These are phyloP conservation scores for Arctium lappa DNA, from an alignment of 129 eudicot species.

Conservation along the genomic window DNA sequence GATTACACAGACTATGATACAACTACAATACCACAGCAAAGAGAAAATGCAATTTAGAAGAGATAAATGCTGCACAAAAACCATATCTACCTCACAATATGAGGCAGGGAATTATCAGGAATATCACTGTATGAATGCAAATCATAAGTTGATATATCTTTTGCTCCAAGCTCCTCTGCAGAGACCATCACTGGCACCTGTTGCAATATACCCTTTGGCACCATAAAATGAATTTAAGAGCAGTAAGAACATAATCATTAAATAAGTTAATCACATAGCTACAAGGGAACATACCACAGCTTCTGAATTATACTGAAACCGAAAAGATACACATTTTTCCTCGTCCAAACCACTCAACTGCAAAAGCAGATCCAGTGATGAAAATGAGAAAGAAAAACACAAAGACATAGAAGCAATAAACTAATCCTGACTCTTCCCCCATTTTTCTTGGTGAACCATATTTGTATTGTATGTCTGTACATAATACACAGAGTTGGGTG, in stretches of 20 bases:
- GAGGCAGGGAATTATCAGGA: conserved; percentile 60
- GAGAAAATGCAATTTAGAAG: neutral
- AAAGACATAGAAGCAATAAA: neutral
- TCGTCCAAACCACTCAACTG: conserved; percentile 58
- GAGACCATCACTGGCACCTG: conserved; percentile 62
- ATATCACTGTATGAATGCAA: conserved; percentile 47
- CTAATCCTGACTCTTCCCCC: neutral
- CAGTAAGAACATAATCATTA: conserved; percentile 2
- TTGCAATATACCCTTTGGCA: conserved; percentile 41
- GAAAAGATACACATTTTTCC: conserved; percentile 59
- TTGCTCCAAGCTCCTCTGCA: conserved; percentile 78
- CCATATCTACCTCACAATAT: conserved; percentile 50
- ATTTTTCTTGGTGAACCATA: neutral
- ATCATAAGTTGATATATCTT: conserved; percentile 63
- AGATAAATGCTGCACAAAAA: neutral
- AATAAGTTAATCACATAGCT: neutral
- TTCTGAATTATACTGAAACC: conserved; percentile 42
- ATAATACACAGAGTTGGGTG: neutral
- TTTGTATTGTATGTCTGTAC: neutral
- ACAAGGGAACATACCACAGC: conserved; percentile 47
- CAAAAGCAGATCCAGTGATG: conserved; percentile 23
- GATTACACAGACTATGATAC: neutral
- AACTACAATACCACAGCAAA: neutral
- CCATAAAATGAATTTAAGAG: conserved; percentile 13
- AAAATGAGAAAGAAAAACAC: neutral